Percentiles rank a stretch among this genome's conserved stretches.
phyloP scores from a whole-genome alignment of 1,284 basidiomycete genomes.

The Taiwanofungus camphoratus region DNA sequence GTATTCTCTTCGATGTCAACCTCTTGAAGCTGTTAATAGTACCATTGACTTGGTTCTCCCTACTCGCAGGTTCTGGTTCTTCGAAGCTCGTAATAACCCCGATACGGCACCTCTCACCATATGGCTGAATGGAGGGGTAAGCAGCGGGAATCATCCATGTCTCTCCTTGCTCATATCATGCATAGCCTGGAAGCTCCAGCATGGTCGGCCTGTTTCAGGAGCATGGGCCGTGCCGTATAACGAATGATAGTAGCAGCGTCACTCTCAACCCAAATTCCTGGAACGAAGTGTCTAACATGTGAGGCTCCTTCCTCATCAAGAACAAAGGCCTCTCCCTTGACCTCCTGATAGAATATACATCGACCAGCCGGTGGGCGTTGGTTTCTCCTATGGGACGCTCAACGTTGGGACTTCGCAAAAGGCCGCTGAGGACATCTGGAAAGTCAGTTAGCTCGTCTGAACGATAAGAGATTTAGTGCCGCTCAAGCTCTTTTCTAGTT shows the following conservation, averaged over 20 bases:
- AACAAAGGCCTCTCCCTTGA: not conserved
- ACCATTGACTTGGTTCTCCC: not conserved
- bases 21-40: not conserved
- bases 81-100: conserved; percentile 52
- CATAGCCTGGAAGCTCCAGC: conserved; percentile 56
- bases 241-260: conserved; percentile 47
- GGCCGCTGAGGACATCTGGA: conserved; percentile 55
- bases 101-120: conserved; percentile 52
- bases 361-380: conserved; percentile 59
- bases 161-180: not conserved
- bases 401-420: conserved; percentile 45
- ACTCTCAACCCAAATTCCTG: conserved; percentile 56
- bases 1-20: conserved; percentile 12
- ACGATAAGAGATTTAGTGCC: no score
- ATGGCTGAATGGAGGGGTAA: conserved; percentile 63
- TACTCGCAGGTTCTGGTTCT: conserved; percentile 59
- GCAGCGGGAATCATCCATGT: conserved; percentile 14
- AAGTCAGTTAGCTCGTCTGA: conserved; percentile 19
- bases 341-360: conserved; percentile 35
- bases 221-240: conserved; percentile 57
- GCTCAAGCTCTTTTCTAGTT: conserved; percentile 29
- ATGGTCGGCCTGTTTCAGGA: conserved; percentile 69
- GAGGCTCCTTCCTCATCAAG: conserved; percentile 6
- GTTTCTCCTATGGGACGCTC: conserved; percentile 51
- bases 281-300: conserved; percentile 59